Base-by-base conservation (phyloP, 148 eudicot species). In the Beta vulgaris region DNA sequence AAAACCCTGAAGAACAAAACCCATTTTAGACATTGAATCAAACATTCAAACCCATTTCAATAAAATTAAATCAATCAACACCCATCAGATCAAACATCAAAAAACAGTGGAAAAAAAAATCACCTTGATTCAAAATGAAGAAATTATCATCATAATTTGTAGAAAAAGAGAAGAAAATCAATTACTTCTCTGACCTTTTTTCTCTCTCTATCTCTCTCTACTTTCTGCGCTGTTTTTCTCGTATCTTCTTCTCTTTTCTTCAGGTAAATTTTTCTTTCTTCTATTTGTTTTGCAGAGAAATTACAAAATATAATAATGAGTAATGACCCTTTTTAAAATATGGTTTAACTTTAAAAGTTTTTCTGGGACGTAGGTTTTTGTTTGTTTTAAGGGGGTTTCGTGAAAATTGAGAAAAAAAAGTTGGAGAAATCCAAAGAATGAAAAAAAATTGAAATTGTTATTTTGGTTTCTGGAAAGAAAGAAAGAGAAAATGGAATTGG, bases 31-130 rank as follows among this genome's bases (percentile, higher is more conserved):
- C 73, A 68, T 21, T 69, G 58, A 68, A 69, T 69, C 28, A 25
- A 59, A 48, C 34, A 59, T 61, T 71, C 48, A 77, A 18, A 42
- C 44, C 59, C 73, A 54, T 42, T 65, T 5, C 28, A 42, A 44
- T 25, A 34, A 54, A 32, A 44, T 59, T 2, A 48, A 49, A 32
- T 26, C 31, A 55, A 32, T 6, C 42, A 77, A 59, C 29, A 26
- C 21, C 43, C 63, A 77, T 71, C 63, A 62, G 63, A 71, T 77
- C 75, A 77, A 61, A 77, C 29, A 49, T 62, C 62, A 49, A 14
- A 55, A 15, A 53, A 28, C 7, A 61, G 26, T 35, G 26, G 19
- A 32, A 35, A 23, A n/a, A 6, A 32, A 43, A 18, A 16, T 12
- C 26, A 70, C 74, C 80, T 77, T 7, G 75, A 70, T 69, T 60